Evolutionary conservation across 148 eudicot species (phyloP), one percentile per base, ranked within the genome.

Genomic region (Silene latifolia): DNA sequence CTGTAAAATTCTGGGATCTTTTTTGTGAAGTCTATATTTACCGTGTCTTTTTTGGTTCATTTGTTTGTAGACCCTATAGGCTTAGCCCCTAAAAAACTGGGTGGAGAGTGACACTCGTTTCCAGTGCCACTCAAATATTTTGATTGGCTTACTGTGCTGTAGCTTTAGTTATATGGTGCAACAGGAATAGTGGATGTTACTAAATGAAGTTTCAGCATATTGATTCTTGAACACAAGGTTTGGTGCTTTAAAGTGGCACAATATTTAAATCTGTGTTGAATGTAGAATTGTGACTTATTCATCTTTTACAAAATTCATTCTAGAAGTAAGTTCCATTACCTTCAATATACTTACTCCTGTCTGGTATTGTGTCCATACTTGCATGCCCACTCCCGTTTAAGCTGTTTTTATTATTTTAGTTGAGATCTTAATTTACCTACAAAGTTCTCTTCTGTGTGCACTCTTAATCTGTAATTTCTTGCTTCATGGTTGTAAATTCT

Each of bases 1-100:
- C 98, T 66, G 89, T 95, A n/a, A 92, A 92, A 74, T 92, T 77
- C 79, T 91, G 97, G 97, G 44, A 27, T 64, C 68, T 64, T 64
- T 29, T 4, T 13, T 29, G 44, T 13, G 32, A 5, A 64, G 68
- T 64, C n/a, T 29, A 29, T 62, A 10, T 9, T 27, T 25, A 0
- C 18, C 27, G 5, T 24, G 3, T 63, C 39, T 35, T 35, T 35
- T 35, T 5, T 35, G 6, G 7, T 20, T n/a, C 18, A 18, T 11
- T 25, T 62, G 15, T 23, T 2, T 23, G 8, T 11, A 25, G 15
- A 23, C 13, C 35, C 18, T 25, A 3, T 9, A 13, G 35, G 35
- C 17, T 25, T 8, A 27, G 2, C 3, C 42, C 5, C 39, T 10
- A 63, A 13, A 13, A 13, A 39, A 39, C 44, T 25, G 42, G 67